These are phyloP conservation scores for Aspergillus thermomutatus DNA, from an alignment of 2,329 filamentous ascomycete species.

Conservation along the genomic window DNA sequence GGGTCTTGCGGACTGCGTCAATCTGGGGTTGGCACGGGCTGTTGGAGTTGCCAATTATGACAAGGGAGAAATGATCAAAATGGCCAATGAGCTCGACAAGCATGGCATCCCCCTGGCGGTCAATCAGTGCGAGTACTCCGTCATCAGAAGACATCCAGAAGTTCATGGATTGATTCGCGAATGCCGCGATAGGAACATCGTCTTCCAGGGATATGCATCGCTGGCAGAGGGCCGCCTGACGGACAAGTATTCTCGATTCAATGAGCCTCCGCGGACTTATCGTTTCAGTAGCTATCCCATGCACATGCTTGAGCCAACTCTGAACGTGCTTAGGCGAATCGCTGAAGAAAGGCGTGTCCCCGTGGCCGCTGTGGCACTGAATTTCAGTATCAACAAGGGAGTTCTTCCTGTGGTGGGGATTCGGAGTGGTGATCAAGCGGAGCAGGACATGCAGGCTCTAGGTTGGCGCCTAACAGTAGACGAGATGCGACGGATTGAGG, in stretches of 20 bases:
- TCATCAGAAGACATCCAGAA: constrained; percentile 43
- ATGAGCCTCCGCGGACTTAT: constrained; percentile 36
- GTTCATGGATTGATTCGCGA: constrained; percentile 38
- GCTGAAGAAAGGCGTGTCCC: constrained; percentile 32
- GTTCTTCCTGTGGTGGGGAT: constrained; percentile 43
- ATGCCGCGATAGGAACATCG: constrained; percentile 40
- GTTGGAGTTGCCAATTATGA: constrained; percentile 47
- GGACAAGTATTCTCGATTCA: constrained; percentile 39
- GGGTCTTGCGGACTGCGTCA: constrained; percentile 43
- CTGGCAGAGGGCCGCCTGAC: constrained; percentile 40
- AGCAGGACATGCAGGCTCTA: constrained; percentile 37
- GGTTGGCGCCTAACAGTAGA: constrained; percentile 43
- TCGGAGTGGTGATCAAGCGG: constrained; percentile 40
- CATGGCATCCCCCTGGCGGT: constrained; percentile 40
- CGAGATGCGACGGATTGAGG: constrained; percentile 42
- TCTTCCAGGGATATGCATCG: constrained; percentile 43
- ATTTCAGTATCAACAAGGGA: constrained; percentile 46
- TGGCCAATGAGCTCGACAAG: constrained; percentile 40
- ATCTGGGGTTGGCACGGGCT: constrained; percentile 38
- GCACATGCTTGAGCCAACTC: constrained; percentile 39
- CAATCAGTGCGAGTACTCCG: constrained; percentile 46
- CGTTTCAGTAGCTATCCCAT: constrained; percentile 45
- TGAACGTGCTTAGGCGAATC: constrained; percentile 36
- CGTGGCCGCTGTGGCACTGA: constrained; percentile 42
- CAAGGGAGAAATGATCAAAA: constrained; percentile 40